Percentiles rank a stretch among this genome's conserved stretches.
Conservation (phyloP, 2,329 filamentous ascomycete species). For the Sporothrix phasma region DNA sequence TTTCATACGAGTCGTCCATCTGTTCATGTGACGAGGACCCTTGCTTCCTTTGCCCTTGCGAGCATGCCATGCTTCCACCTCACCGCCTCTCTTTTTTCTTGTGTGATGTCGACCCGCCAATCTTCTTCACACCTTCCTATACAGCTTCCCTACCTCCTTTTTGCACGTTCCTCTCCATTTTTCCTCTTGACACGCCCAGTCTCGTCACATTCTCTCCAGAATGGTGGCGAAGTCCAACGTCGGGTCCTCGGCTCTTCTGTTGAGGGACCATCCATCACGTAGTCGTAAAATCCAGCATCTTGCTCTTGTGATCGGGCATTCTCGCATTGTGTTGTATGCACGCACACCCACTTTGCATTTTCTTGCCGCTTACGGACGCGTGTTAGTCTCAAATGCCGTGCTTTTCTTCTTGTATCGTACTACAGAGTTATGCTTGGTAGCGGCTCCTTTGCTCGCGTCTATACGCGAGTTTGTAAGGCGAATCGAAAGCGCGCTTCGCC, state of each 20-base stretch:
- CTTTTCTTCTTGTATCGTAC: not conserved
- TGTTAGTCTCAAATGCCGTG: not conserved
- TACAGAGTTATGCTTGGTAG: not conserved
- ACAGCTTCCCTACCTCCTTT: not conserved
- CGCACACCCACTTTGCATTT: not conserved
- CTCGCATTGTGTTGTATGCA: too few species aligned
- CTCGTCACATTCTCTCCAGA: not conserved
- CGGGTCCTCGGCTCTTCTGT: not conserved
- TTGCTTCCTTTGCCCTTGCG: not conserved
- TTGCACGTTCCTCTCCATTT: not conserved
- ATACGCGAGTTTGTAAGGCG: not conserved
- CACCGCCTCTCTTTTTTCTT: too few species aligned
- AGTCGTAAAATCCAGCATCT: not conserved
- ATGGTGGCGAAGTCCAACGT: not conserved
- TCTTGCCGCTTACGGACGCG: not conserved
- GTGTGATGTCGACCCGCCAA: not conserved
- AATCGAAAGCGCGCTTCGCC: conserved; percentile 2
- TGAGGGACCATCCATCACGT: not conserved
- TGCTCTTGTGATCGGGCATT: not conserved
- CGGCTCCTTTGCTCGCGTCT: not conserved
- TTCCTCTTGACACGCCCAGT: not conserved
- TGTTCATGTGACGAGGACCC: not conserved
- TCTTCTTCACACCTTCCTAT: not conserved
- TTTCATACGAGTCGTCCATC: too few species aligned
- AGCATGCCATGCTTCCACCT: not conserved